These are phyloP conservation scores for Fusarium begoniae DNA, from an alignment of 2,329 filamentous ascomycete species.

Conservation along the genomic window DNA sequence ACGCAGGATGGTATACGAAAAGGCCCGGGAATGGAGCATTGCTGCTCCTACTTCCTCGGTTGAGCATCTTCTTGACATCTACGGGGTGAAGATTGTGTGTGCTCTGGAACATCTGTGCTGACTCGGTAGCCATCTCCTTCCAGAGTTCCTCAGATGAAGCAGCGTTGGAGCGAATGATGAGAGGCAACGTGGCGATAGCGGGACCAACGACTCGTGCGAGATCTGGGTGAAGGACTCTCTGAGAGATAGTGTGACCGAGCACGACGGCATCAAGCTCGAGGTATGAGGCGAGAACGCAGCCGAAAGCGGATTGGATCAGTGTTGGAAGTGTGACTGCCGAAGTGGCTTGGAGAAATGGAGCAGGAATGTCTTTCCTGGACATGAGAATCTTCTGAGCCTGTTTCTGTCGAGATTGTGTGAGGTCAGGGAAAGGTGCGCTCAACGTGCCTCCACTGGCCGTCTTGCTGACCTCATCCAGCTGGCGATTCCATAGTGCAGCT, in stretches of 20 bases:
- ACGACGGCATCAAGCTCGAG: constrained; percentile 2
- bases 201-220: constrained; percentile 2
- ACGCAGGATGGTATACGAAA: constrained; percentile 20
- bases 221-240: constrained; percentile 4
- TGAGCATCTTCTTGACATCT: constrained; percentile 23
- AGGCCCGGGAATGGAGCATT: constrained; percentile 12
- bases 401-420: constrained; percentile 19
- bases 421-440: constrained; percentile 7
- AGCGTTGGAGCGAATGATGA: constrained; percentile 1
- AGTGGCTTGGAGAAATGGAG: background rate
- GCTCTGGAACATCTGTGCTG: background rate
- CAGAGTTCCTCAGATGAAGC: background rate
- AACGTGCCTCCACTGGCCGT: background rate
- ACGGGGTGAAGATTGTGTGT: constrained; percentile 12
- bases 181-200: constrained; percentile 14
- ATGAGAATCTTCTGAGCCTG: background rate
- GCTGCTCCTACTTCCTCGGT: background rate
- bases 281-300: constrained; percentile 8
- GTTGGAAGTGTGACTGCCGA: background rate
- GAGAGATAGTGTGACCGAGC: constrained; percentile 10
- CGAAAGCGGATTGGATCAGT: constrained; percentile 14
- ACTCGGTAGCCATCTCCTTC: constrained; percentile 4
- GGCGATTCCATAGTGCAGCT: background rate
- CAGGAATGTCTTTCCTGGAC: background rate
- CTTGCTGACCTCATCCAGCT: background rate